Percentiles rank a stretch among this genome's conserved stretches.
Evolutionary conservation across 805 yeast species (phyloP).

Genomic region (Maudiozyma bulderi): DNA sequence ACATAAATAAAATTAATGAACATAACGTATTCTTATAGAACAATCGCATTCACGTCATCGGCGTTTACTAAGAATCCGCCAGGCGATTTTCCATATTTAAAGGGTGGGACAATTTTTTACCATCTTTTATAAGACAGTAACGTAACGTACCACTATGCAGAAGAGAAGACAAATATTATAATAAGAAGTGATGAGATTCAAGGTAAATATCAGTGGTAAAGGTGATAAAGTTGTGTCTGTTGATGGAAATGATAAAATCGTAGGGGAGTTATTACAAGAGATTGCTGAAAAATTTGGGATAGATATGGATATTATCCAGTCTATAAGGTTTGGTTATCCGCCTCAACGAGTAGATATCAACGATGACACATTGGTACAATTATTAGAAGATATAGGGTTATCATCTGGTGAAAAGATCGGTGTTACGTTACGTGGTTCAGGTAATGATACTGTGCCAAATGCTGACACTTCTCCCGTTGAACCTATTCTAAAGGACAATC

Average conservation of each 20-base stretch:
- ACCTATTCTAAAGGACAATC: conserved; percentile 3
- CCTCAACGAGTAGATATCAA: conserved; percentile 37
- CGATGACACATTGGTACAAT: conserved; percentile 7
- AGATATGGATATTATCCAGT: conserved; percentile 6
- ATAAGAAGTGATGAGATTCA: conserved; percentile 30
- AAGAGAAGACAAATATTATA: not conserved
- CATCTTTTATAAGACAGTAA: too few relatives aligned
- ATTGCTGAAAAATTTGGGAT: conserved; percentile 4
- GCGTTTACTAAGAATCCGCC: too few relatives aligned
- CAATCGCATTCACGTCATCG: too few relatives aligned
- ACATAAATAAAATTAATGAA: too few relatives aligned
- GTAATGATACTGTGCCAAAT: not conserved
- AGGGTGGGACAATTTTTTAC: not conserved
- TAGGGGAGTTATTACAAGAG: conserved; percentile 26
- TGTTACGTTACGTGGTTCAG: not conserved
- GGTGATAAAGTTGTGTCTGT: conserved; percentile 29
- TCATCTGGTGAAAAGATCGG: conserved; percentile 51
- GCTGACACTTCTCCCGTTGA: not conserved
- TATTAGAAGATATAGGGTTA: conserved; percentile 37
- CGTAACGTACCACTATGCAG: not conserved
- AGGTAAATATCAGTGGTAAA: conserved; percentile 22
- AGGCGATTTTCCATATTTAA: not conserved
- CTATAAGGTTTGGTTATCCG: conserved; percentile 51
- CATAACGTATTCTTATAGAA: too few relatives aligned
- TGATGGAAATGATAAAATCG: conserved; percentile 28